Conservation (phyloP, 2,329 filamentous ascomycete genomes). For the Monilinia polystroma region DNA sequence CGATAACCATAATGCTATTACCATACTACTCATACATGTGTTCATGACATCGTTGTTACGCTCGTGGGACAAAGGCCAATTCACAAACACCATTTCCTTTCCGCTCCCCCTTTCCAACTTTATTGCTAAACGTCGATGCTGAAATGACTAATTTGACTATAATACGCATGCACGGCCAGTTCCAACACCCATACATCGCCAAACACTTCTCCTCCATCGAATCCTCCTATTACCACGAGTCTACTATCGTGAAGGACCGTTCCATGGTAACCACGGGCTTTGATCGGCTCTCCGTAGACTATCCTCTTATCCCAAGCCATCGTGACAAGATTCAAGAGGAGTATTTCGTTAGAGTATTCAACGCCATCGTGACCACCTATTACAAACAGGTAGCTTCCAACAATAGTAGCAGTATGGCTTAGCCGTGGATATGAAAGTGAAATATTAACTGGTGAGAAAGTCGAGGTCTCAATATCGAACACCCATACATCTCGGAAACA, state of each 20-base stretch:
- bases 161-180: constrained; percentile 68
- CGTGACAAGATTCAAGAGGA: constrained; percentile 67
- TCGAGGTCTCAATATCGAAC: constrained; percentile 62
- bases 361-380: constrained; percentile 68
- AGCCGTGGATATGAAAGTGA: constrained; percentile 62
- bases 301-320: constrained; percentile 71
- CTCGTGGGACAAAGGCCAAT: constrained; percentile 2
- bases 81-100: constrained; percentile 22
- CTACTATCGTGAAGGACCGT: constrained; percentile 65
- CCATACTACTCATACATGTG: constrained; percentile 18
- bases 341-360: constrained; percentile 67
- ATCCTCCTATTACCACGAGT: constrained; percentile 63
- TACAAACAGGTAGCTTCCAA: constrained; percentile 69
- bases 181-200: constrained; percentile 66
- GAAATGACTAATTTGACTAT: constrained; percentile 72
- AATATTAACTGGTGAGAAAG: constrained; percentile 60
- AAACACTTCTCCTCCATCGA: constrained; percentile 67
- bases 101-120: constrained; percentile 6
- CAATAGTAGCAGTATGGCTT: constrained; percentile 67
- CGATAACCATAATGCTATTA: constrained; percentile 18
- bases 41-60: constrained; percentile 19
- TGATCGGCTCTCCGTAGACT: constrained; percentile 62
- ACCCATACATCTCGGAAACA: constrained; percentile 75
- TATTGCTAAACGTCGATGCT: constrained; percentile 59
- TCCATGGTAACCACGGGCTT: constrained; percentile 65